Conservation (phyloP, 2,329 filamentous ascomycete species). For the Drechslerella dactyloides region DNA sequence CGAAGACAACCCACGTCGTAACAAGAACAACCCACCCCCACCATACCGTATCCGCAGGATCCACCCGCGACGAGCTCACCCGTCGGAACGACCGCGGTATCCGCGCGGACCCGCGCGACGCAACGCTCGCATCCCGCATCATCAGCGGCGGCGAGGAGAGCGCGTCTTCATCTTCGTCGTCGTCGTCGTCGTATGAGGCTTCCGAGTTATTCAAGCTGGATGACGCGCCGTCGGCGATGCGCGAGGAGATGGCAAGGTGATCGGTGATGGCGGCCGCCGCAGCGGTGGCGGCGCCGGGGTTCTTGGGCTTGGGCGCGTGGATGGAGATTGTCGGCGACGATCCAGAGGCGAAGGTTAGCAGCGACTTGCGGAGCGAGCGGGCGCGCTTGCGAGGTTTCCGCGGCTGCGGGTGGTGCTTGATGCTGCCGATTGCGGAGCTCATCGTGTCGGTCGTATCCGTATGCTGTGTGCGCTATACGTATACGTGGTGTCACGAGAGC, state of each 20-base stretch:
- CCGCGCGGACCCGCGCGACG: slow-evolving; percentile 16
- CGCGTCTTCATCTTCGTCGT: slow-evolving; percentile 8
- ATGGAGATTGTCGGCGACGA: slow-evolving; percentile 28
- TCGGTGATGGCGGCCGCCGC: neutral
- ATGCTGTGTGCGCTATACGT: too few relatives aligned
- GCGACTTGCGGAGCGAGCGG: slow-evolving; percentile 46
- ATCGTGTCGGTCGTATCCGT: too few relatives aligned
- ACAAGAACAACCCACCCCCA: slow-evolving; percentile 95
- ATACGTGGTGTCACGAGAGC: neutral
- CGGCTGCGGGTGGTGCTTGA: slow-evolving; percentile 28
- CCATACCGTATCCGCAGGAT: slow-evolving; percentile 77
- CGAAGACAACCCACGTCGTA: slow-evolving; percentile 94
- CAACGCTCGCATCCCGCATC: slow-evolving; percentile 39
- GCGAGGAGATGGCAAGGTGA: too few relatives aligned
- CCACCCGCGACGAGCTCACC: slow-evolving; percentile 35
- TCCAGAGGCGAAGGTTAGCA: slow-evolving; percentile 36
- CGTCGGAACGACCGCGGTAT: slow-evolving; percentile 36
- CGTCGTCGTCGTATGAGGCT: slow-evolving; percentile 15
- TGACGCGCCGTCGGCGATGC: slow-evolving; percentile 25
- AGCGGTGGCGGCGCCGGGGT: neutral
- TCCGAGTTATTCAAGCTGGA: slow-evolving; percentile 49
- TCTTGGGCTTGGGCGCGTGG: slow-evolving; percentile 18
- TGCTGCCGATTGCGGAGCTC: slow-evolving; percentile 42
- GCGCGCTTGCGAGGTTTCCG: slow-evolving; percentile 38
- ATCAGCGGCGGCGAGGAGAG: slow-evolving; percentile 43